phyloP scores from a whole-genome alignment of 495 filamentous ascomycete genomes.

The Alectoria sarmentosa region DNA sequence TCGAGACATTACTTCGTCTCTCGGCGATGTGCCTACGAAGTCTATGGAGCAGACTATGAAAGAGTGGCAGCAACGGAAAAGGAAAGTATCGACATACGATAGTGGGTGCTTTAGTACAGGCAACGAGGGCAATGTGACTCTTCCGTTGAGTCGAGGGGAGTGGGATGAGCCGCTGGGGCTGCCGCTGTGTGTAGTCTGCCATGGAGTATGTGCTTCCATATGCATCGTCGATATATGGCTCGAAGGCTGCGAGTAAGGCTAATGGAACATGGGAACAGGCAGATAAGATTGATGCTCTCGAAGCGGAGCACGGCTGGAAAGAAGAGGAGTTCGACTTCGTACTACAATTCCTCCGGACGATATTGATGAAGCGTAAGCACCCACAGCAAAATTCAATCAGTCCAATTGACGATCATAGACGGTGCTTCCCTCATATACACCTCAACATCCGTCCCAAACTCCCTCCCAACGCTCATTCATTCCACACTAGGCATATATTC shows the following conservation, averaged over 20 bases:
- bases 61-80: constrained; percentile 46
- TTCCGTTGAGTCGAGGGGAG: constrained; percentile 83
- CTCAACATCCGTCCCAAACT: constrained; percentile 68
- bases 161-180: constrained; percentile 89
- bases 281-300: constrained; percentile 79
- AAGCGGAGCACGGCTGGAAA: constrained; percentile 83
- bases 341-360: constrained; percentile 78
- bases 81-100: constrained; percentile 30
- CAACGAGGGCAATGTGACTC: constrained; percentile 53
- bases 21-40: constrained; percentile 70
- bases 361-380: constrained; percentile 72
- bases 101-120: constrained; percentile 28
- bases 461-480: constrained; percentile 75
- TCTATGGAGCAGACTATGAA: constrained; percentile 79
- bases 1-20: constrained; percentile 61
- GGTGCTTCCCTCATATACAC: constrained; percentile 90
- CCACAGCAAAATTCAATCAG: neutral
- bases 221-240: neutral
- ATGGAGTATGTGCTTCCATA: constrained; percentile 59
- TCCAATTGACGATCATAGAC: constrained; percentile 44
- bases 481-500: constrained; percentile 86
- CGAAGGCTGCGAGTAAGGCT: neutral
- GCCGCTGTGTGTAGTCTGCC: constrained; percentile 86
- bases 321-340: constrained; percentile 93
- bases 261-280: constrained; percentile 44